phyloP scores from a whole-genome alignment of 352 stramenopile species.

The Phytophthora constricta region DNA sequence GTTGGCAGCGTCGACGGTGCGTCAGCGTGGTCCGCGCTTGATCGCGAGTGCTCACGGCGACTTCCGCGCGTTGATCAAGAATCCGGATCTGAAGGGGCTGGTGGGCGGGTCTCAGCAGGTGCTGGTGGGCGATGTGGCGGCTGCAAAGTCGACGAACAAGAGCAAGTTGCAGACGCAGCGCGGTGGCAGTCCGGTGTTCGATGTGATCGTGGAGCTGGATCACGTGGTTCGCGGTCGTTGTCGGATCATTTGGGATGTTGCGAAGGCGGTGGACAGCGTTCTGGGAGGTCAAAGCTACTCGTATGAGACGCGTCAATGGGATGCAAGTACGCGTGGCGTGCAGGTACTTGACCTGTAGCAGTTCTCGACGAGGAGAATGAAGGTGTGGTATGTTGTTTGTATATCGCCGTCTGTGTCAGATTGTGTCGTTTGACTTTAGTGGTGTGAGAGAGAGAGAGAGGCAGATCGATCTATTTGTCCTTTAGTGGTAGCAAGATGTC shows the following conservation, averaged over 20 bases:
- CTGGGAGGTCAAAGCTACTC: constrained; percentile 46
- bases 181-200: constrained; percentile 72
- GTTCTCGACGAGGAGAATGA: too few species aligned
- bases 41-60: constrained; percentile 89
- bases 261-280: constrained; percentile 74
- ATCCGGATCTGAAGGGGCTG: constrained; percentile 76
- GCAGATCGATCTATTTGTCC: too few species aligned
- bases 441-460: too few species aligned
- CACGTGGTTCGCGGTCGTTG: constrained; percentile 58
- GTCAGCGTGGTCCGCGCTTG: constrained; percentile 79
- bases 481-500: too few species aligned
- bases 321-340: constrained; percentile 29
- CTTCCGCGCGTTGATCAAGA: constrained; percentile 84
- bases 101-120: too few species aligned
- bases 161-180: constrained; percentile 57
- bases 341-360: too few species aligned
- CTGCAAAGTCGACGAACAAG: constrained; percentile 37
- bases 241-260: constrained; percentile 71
- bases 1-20: constrained; percentile 64
- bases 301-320: constrained; percentile 49
- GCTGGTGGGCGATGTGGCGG: constrained; percentile 65
- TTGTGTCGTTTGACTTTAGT: too few species aligned
- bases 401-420: too few species aligned
- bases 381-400: too few species aligned
- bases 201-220: constrained; percentile 87